phyloP scores from a whole-genome alignment of 306 rosid genomes.

The Cicer pinnatifidum region DNA sequence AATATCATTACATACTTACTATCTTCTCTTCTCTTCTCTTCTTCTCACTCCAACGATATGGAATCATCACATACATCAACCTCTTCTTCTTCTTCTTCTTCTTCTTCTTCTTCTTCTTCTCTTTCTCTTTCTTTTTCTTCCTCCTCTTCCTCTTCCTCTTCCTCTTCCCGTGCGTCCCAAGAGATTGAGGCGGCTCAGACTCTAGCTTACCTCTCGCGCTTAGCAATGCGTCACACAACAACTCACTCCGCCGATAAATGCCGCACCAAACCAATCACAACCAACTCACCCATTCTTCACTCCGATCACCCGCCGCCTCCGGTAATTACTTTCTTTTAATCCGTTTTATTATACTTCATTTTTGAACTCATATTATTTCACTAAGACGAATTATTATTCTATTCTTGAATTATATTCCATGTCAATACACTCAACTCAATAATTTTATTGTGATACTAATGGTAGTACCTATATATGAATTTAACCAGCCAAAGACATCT shows the following conservation, averaged over 20 bases:
- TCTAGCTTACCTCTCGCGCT: constrained; percentile 70
- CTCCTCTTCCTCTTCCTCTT: not conserved
- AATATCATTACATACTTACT: not conserved
- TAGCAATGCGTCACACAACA: constrained; percentile 57
- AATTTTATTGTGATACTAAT: not conserved
- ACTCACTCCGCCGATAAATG: constrained; percentile 45
- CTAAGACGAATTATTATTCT: not conserved
- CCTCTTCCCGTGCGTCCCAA: constrained; percentile 37
- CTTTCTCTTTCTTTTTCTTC: constrained; percentile 12
- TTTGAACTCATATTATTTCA: not conserved
- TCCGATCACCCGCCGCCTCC: constrained; percentile 42
- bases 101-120: not conserved
- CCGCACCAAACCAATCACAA: constrained; percentile 50
- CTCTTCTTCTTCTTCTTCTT: constrained; percentile 33
- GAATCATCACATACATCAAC: constrained; percentile 45
- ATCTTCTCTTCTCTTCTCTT: not conserved
- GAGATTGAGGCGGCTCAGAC: constrained; percentile 99
- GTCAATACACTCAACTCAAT: constrained; percentile 12
- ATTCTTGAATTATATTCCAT: constrained; percentile 21
- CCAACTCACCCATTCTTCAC: constrained; percentile 52
- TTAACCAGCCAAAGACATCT: constrained; percentile 15
- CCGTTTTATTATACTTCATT: not conserved
- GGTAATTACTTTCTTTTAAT: constrained; percentile 49
- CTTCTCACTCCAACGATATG: constrained; percentile 12
- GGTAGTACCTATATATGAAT: not conserved